These are phyloP conservation scores for Cryptosporidium meleagridis DNA, from an alignment of 169 alveolate species.

Conservation along the genomic window DNA sequence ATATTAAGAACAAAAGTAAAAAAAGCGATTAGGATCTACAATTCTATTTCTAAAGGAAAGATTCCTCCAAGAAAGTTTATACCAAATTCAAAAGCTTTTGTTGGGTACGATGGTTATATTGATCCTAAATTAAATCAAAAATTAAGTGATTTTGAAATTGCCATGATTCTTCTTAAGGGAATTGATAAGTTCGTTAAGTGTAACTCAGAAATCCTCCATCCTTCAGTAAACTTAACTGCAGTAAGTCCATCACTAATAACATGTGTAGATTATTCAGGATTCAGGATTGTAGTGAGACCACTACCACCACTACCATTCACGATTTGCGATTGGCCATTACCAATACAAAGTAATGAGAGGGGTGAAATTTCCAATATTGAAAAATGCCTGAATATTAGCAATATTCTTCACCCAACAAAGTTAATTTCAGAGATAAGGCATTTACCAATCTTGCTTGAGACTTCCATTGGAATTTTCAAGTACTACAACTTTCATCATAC, in stretches of 20 bases:
- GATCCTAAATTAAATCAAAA: neutral
- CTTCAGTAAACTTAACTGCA: constrained; percentile 35
- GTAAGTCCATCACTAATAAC: constrained; percentile 67
- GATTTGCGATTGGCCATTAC: constrained; percentile 74
- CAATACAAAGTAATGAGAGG: constrained; percentile 70
- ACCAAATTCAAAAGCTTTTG: constrained; percentile 2
- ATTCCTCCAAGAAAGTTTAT: neutral
- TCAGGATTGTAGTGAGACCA: constrained; percentile 56
- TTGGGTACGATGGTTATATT: neutral
- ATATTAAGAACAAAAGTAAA: constrained; percentile 51
- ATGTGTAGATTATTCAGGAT: constrained; percentile 74
- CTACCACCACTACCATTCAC: constrained; percentile 55
- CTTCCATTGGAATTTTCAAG: constrained; percentile 23
- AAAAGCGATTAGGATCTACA: constrained; percentile 51
- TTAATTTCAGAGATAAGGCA: constrained; percentile 37
- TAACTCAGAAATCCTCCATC: constrained; percentile 40
- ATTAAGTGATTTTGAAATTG: constrained; percentile 6
- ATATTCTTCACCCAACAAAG: constrained; percentile 64
- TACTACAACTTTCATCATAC: constrained; percentile 62
- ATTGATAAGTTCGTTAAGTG: constrained; percentile 3
- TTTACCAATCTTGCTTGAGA: constrained; percentile 52
- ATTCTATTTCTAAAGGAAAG: constrained; percentile 35
- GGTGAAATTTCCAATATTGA: constrained; percentile 41
- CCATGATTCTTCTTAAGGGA: constrained; percentile 30
- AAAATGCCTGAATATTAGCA: constrained; percentile 52